Conservation (phyloP, 306 rosid genomes). For the Cucurbita ficifolia region DNA sequence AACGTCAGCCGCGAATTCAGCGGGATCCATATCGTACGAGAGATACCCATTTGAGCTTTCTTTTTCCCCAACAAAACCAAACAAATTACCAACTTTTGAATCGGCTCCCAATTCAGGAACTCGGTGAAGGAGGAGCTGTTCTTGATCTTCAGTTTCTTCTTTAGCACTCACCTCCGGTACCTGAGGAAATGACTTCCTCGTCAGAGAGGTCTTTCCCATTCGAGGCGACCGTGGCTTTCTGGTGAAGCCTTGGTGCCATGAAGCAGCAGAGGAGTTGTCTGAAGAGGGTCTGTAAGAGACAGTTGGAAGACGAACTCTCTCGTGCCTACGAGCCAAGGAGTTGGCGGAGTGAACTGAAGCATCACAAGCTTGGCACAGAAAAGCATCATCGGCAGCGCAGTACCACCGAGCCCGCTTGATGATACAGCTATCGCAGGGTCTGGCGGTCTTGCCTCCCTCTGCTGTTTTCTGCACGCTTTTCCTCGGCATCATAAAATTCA, state of each 20-base stretch:
- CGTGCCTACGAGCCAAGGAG: constrained; percentile 53
- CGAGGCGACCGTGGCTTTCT: constrained; percentile 69
- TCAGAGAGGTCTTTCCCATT: constrained; percentile 19
- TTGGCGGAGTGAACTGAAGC: constrained; percentile 80
- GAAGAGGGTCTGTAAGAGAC: constrained; percentile 11
- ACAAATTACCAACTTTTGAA: background rate
- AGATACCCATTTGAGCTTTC: constrained; percentile 32
- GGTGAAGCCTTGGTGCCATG: constrained; percentile 63
- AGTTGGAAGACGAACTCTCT: constrained; percentile 48
- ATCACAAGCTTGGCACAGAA: constrained; percentile 76
- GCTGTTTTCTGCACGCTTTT: constrained; percentile 31
- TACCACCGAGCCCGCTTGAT: constrained; percentile 84
- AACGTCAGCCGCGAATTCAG: constrained; percentile 81
- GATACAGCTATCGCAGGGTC: constrained; percentile 90
- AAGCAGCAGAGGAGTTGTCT: constrained; percentile 10
- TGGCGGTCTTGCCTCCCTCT: constrained; percentile 61
- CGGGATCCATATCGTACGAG: constrained; percentile 57
- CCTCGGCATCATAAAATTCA: constrained; percentile 19
- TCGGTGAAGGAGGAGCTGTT: constrained; percentile 42
- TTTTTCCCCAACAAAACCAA: constrained; percentile 2
- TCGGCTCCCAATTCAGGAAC: constrained; percentile 44
- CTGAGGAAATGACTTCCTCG: constrained; percentile 19
- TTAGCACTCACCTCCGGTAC: constrained; percentile 60
- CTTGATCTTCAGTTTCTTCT: constrained; percentile 50
- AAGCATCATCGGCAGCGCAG: constrained; percentile 94